phyloP scores from a whole-genome alignment of 2,329 filamentous ascomycete species.

The Penicillium glabrum region DNA sequence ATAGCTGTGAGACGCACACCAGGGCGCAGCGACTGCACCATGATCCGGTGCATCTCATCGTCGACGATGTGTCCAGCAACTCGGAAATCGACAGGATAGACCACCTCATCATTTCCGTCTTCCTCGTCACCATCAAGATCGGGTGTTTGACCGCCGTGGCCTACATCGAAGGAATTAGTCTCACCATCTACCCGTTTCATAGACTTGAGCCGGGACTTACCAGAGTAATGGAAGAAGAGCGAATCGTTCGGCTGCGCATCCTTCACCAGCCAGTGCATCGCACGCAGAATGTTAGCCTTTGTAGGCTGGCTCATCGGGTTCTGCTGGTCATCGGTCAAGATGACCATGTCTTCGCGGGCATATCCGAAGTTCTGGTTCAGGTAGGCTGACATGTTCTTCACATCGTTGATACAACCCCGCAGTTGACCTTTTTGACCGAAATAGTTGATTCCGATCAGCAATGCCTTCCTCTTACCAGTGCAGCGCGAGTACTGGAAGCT shows the following conservation, averaged over 20 bases:
- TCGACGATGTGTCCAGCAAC: slow-evolving; percentile 72
- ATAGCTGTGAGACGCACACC: slow-evolving; percentile 77
- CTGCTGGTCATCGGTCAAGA: slow-evolving; percentile 93
- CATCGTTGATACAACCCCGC: slow-evolving; percentile 93
- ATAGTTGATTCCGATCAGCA: slow-evolving; percentile 95
- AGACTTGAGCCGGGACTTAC: slow-evolving; percentile 47
- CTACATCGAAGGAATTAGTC: slow-evolving; percentile 38
- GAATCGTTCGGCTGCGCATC: slow-evolving; percentile 91
- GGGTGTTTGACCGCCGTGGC: slow-evolving; percentile 73
- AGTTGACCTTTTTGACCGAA: slow-evolving; percentile 89
- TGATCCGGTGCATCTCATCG: slow-evolving; percentile 74
- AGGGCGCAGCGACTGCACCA: slow-evolving; percentile 73
- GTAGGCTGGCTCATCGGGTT: slow-evolving; percentile 97
- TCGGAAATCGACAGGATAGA: slow-evolving; percentile 74
- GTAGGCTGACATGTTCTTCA: slow-evolving; percentile 94
- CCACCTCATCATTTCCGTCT: slow-evolving; percentile 75
- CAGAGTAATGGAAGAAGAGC: slow-evolving; percentile 96
- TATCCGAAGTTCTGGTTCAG: slow-evolving; percentile 88
- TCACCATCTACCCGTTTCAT: background rate
- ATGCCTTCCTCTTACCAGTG: slow-evolving; percentile 81
- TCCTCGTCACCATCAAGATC: slow-evolving; percentile 75
- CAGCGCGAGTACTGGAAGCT: slow-evolving; percentile 90
- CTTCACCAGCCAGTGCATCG: slow-evolving; percentile 98
- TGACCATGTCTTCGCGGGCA: slow-evolving; percentile 94
- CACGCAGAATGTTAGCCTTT: slow-evolving; percentile 89